Evolutionary conservation across 192 early-diverging fungal genomes (phyloP).

Genomic region (Phlyctochytrium planicorne): DNA sequence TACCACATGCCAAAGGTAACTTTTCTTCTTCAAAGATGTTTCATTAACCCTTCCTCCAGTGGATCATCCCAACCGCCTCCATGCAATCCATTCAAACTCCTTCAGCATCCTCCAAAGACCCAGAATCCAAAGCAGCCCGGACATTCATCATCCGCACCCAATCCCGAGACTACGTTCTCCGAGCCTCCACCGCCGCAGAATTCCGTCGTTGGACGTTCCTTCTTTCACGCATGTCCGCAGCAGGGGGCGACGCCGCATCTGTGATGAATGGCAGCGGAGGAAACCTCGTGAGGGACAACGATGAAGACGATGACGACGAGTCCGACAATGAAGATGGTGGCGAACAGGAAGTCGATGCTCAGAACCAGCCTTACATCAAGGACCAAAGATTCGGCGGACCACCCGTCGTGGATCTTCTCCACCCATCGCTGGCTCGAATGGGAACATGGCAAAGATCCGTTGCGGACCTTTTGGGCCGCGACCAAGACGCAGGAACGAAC

Average conservation of each 20-base stretch:
- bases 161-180: conserved; percentile 36
- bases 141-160: conserved; percentile 40
- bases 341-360: neutral
- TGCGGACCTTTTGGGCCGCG: neutral
- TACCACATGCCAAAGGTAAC: conserved; percentile 41
- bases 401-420: neutral
- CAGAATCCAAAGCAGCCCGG: conserved; percentile 24
- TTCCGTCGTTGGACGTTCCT: conserved; percentile 42
- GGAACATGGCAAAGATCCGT: neutral
- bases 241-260: neutral
- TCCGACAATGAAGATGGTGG: neutral
- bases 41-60: conserved; percentile 32
- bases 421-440: conserved; percentile 3
- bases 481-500: neutral
- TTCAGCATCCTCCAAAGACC: conserved; percentile 18
- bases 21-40: no score
- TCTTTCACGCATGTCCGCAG: conserved; percentile 24
- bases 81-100: conserved; percentile 27
- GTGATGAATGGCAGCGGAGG: neutral
- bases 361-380: neutral
- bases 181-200: conserved; percentile 32
- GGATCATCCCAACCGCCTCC: conserved; percentile 35
- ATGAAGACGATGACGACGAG: conserved; percentile 1
- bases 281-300: neutral
- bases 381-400: neutral